Evolutionary conservation across 176 grass and related monocot species (phyloP), one percentile per base, ranked within the genome.

Genomic region (Bonia amplexicaulis): DNA sequence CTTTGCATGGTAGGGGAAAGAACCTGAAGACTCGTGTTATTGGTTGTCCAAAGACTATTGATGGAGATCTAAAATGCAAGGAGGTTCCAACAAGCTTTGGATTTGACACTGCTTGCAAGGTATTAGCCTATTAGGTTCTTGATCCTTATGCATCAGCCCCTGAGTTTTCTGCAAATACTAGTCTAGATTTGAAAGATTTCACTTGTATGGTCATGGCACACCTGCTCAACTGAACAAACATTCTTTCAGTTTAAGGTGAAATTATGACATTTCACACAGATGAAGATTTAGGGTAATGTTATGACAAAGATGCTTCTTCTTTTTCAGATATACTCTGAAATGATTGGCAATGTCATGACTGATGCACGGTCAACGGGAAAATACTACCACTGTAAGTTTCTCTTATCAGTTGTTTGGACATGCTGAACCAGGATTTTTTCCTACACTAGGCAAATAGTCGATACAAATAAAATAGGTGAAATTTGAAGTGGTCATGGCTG

Each of bases 271-370:
- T 78, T 65, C 6, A 20, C 60, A 33, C 6, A 23, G 6, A 67
- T 8, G 46, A 55, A 27, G n/a, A 29, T 71, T 79, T 79, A 22
- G 11, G 41, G 55, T 69, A 45, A 55, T 75, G 49, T 75, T 1
- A 84, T 79, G 60, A 40, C 74, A 48, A 73, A 39, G 45, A 15
- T 57, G 1, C 4, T 49, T 65, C 46, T 84, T 68, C 7, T 53
- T 82, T 87, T 90, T 51, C 90, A 99, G 93, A 99, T 99, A 87
- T 99, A 94, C 83, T 91, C 96, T 17, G 97, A 99, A 87, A 99
- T 96, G 97, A 99, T 99, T 81, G 93, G 97, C 84, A 99, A 99
- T 96, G 97, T 99, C 52, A 99, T 99, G 97, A 95, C 85, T 71
- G 97, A 99, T 88, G 97, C 93, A 67, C 87, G 97, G 27, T 99